Conservation (phyloP, 495 filamentous ascomycete species). For the Cairneyella variabilis region DNA sequence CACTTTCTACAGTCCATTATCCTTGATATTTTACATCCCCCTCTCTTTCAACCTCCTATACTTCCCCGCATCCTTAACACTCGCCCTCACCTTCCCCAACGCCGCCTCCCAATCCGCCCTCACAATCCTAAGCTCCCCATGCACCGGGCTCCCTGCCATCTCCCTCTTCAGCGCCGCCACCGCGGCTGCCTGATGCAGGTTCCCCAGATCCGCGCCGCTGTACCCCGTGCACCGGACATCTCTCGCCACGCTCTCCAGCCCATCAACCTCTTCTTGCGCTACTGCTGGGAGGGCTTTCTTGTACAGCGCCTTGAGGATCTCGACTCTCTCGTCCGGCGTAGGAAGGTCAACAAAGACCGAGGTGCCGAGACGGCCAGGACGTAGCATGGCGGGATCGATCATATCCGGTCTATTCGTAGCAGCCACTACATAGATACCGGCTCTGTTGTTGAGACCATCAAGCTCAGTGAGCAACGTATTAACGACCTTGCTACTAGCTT, state of each 20-base stretch:
- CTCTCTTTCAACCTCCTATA: conserved; percentile 58
- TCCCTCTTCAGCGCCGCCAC: conserved; percentile 68
- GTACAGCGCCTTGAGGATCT: conserved; percentile 77
- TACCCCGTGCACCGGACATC: conserved; percentile 72
- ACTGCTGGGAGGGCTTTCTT: conserved; percentile 52
- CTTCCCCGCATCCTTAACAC: conserved; percentile 71
- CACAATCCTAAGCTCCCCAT: conserved; percentile 46
- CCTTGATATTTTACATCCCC: conserved; percentile 31
- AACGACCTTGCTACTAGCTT: conserved; percentile 84
- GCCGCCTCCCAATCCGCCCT: conserved; percentile 75
- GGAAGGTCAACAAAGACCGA: conserved; percentile 89
- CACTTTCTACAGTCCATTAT: too few species aligned
- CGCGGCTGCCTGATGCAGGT: conserved; percentile 71
- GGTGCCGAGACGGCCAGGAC: conserved; percentile 86
- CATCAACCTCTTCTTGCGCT: conserved; percentile 28
- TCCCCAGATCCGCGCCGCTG: conserved; percentile 85
- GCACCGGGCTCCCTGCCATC: conserved; percentile 27
- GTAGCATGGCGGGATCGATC: conserved; percentile 92
- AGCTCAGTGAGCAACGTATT: conserved; percentile 97
- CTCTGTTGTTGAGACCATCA: conserved; percentile 76
- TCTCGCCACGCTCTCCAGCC: conserved; percentile 57
- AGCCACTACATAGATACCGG: conserved; percentile 90
- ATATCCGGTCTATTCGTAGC: conserved; percentile 95
- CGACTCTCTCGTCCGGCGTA: conserved; percentile 69
- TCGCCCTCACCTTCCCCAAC: conserved; percentile 66